Percentiles rank a stretch among this genome's conserved stretches.
Evolutionary conservation across 148 eudicot genomes (phyloP).

Genomic region (Chenopodium album): DNA sequence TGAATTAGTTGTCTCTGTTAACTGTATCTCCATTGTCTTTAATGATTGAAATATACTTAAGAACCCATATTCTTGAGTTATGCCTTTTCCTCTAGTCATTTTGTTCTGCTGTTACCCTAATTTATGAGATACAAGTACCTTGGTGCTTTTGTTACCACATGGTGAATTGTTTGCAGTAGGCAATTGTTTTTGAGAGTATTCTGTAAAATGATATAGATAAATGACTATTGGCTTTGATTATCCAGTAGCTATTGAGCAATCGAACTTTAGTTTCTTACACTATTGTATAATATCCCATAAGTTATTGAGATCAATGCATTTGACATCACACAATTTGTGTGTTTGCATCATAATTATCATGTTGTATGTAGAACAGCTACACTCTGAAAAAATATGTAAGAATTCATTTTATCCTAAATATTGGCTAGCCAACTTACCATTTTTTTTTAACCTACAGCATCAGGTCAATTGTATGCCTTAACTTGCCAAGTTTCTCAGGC

Average conservation of each 20-base stretch:
- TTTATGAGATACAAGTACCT: too few species aligned
- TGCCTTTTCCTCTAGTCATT: neutral
- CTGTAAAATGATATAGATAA: neutral
- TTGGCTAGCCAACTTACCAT: conserved; percentile 5
- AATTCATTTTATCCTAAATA: neutral
- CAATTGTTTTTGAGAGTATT: neutral
- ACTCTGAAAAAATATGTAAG: too few species aligned
- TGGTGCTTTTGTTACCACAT: neutral
- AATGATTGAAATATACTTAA: neutral
- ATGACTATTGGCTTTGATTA: neutral
- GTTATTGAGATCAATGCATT: too few species aligned
- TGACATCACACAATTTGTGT: neutral
- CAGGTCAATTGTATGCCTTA: conserved; percentile 90
- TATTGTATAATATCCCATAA: too few species aligned
- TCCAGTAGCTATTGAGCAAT: neutral
- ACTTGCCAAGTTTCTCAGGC: conserved; percentile 97
- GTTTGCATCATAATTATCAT: neutral
- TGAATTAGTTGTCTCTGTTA: neutral
- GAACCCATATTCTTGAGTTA: neutral
- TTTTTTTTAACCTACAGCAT: conserved; percentile 46
- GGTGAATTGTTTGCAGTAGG: neutral
- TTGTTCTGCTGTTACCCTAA: too few species aligned
- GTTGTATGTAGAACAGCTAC: too few species aligned
- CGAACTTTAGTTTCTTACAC: too few species aligned
- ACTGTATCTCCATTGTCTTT: neutral